These are phyloP conservation scores for Trichoderma sp. DNA, from an alignment of 2,329 filamentous ascomycete genomes.

Conservation along the genomic window DNA sequence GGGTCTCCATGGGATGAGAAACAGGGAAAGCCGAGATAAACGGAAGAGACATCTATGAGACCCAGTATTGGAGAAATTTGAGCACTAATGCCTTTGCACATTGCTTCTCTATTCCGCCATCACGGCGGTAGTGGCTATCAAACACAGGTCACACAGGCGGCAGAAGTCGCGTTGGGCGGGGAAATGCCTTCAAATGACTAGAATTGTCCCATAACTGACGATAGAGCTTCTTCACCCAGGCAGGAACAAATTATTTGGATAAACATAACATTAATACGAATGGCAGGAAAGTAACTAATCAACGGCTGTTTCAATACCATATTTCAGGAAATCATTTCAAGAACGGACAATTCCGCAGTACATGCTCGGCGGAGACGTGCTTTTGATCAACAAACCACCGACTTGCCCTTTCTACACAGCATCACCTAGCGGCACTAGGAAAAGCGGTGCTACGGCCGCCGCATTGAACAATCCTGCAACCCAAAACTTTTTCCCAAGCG, in stretches of 20 bases:
- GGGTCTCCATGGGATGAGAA: neutral
- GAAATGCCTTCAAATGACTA: neutral
- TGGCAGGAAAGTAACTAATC: no score
- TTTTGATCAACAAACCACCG: no score
- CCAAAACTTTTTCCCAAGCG: constrained; percentile 17
- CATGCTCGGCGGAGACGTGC: no score
- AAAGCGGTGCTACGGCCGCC: neutral
- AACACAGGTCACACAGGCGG: neutral
- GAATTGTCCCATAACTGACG: neutral
- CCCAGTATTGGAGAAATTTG: neutral
- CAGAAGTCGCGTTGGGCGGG: neutral
- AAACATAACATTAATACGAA: no score
- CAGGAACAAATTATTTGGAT: no score
- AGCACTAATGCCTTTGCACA: neutral
- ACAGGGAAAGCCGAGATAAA: neutral
- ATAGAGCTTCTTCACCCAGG: no score
- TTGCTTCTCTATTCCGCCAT: neutral
- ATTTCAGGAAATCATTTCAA: no score
- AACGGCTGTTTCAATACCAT: no score
- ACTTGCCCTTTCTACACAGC: neutral
- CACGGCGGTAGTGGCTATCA: neutral
- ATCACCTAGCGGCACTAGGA: neutral
- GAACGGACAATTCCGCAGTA: no score
- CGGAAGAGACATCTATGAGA: neutral
- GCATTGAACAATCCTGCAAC: constrained; percentile 11